Conservation (phyloP, 2,329 filamentous ascomycete genomes). For the Daldinia eschscholtzii region DNA sequence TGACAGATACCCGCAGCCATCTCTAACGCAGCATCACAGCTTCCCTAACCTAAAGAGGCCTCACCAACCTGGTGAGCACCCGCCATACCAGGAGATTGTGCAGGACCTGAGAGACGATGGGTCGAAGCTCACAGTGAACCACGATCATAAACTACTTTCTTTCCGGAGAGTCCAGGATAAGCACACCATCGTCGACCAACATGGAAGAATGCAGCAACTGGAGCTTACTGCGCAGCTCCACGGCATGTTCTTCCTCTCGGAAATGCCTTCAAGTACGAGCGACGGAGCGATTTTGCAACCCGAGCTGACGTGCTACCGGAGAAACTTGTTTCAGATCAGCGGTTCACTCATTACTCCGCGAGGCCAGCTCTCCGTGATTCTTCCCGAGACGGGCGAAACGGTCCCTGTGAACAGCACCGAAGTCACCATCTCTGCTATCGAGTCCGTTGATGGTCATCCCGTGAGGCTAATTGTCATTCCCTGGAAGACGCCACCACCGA, state of each 20-base stretch:
- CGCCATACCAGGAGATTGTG: constrained; percentile 71
- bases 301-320: constrained; percentile 94
- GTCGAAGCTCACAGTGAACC: constrained; percentile 68
- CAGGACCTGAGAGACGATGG: constrained; percentile 71
- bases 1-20: constrained; percentile 64
- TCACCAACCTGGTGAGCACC: constrained; percentile 68
- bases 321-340: constrained; percentile 96
- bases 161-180: constrained; percentile 71
- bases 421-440: constrained; percentile 89
- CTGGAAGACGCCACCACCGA: constrained; percentile 94
- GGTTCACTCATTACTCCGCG: constrained; percentile 86
- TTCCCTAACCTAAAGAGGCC: constrained; percentile 69
- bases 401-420: constrained; percentile 87
- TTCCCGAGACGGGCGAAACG: constrained; percentile 83
- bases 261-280: constrained; percentile 75
- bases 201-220: constrained; percentile 71
- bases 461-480: constrained; percentile 97
- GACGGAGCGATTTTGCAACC: constrained; percentile 73
- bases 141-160: constrained; percentile 71
- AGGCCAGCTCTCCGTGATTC: constrained; percentile 80
- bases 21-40: constrained; percentile 63
- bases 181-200: constrained; percentile 70
- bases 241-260: constrained; percentile 90
- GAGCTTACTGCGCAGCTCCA: constrained; percentile 80
- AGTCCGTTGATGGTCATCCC: constrained; percentile 91